Base-by-base conservation (phyloP, 495 filamentous ascomycete genomes). In the Neurospora pannonica region DNA sequence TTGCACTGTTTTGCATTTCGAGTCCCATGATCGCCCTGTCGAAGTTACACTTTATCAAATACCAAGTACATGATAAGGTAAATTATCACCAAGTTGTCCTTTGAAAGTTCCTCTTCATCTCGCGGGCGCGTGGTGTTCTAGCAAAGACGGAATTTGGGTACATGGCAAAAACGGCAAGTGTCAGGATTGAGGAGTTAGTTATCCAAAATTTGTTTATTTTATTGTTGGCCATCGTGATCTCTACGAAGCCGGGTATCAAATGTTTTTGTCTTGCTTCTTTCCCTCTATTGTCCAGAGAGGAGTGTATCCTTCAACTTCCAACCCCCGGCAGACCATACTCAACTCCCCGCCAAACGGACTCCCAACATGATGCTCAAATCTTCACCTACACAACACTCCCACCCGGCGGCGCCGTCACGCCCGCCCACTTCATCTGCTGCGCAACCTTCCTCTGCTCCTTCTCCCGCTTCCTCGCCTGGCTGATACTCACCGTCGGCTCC, bases 381-480 rank as follows among this genome's bases (percentile, higher is more conserved):
- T 2, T 0, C 15, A 17, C 24, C 28, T 62, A 62, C 15, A 15
- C 54, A 19, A 62, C 54, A 34, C 24, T 31, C 10, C 48, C 48
- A 15, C 48, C 48, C 11, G 54, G 54, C 13, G 54, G 54, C 54
- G 54, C 54, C 24, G 54, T 17, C 1, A 62, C 9, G 2, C 54
- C 54, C 13, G 72, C 31, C 76, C 80, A 75, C 76, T 82, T 85
- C 0, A 78, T 79, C 48, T 79, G 76, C 6, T 75, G 75, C 76
- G 73, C 78, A 38, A 28, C 82, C 77, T 82, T 84, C 67, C 83
- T 75, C 31, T 77, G 78, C 74, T 76, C 79, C 80, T 86, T 86
- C 75, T 83, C 83, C 75, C 73, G 77, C 79, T 86, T 86, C 76
- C 74, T 78, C 19, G 85, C 83, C 77, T 86, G 86, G 73, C 75